A percentile compares a stretch with the other conserved stretches of the same genome.
Conservation (phyloP, 805 yeast species). For the Candida lessepsii region DNA sequence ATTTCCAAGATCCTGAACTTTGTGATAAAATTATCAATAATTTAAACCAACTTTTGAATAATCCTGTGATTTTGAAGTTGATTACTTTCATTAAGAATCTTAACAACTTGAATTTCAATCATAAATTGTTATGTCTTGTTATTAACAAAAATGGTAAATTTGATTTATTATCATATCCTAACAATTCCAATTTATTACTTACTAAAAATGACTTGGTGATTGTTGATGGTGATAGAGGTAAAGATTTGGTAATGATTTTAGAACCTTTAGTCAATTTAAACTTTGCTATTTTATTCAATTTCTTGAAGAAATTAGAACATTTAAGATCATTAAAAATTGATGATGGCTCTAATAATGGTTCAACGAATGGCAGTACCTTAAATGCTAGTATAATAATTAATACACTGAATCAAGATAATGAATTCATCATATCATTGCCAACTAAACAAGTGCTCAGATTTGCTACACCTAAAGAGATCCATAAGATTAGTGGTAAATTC, state of each 20-base stretch:
- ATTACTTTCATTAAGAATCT: conserved; percentile 39
- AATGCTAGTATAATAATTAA: conserved; percentile 33
- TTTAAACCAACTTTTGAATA: conserved; percentile 26
- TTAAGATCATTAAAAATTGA: conserved; percentile 48
- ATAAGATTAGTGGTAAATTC: conserved; percentile 59
- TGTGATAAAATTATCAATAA: conserved; percentile 26
- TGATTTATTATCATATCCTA: conserved; percentile 68
- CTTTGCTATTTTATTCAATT: conserved; percentile 69
- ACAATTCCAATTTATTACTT: conserved; percentile 58
- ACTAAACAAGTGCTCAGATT: conserved; percentile 75
- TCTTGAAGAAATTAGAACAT: conserved; percentile 71
- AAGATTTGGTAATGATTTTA: conserved; percentile 70
- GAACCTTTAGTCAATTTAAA: conserved; percentile 63
- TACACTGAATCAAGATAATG: conserved; percentile 53
- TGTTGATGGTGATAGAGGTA: conserved; percentile 83
- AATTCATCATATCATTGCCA: conserved; percentile 63
- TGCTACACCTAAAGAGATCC: conserved; percentile 70
- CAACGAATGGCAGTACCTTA: conserved; percentile 11
- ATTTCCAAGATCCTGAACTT: conserved; percentile 44
- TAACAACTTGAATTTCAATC: conserved; percentile 41
- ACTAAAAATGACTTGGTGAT: conserved; percentile 65
- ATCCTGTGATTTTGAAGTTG: conserved; percentile 29
- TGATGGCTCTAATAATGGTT: conserved; percentile 16
- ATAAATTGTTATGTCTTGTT: conserved; percentile 47
- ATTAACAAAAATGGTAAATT: conserved; percentile 63